Conservation (phyloP, 345 rosid genomes). For the Euphorbia tirucalli region DNA sequence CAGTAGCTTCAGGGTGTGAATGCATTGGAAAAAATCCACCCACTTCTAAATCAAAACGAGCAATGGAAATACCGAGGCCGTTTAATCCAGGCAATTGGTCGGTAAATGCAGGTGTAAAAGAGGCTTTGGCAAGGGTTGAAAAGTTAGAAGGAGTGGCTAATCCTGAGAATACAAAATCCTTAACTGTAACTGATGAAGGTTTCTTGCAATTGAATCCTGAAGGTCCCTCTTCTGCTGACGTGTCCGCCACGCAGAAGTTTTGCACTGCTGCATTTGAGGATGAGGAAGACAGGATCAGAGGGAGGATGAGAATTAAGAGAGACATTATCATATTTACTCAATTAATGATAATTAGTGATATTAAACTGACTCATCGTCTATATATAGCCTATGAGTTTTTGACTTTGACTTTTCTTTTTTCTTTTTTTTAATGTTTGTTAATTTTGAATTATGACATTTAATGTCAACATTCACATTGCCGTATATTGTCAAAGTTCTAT, state of each 20-base stretch:
- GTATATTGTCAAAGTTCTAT: no score
- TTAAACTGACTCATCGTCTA: no score
- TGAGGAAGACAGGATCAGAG: conserved; percentile 32
- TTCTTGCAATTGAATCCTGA: conserved; percentile 72
- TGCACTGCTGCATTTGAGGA: conserved; percentile 52
- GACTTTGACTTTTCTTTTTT: no score
- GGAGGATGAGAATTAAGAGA: no score
- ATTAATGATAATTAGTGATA: no score
- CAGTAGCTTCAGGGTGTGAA: conserved; percentile 77
- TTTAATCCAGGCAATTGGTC: conserved; percentile 58
- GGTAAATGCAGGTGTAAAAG: conserved; percentile 65
- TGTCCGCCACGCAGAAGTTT: conserved; percentile 78
- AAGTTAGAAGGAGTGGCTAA: conserved; percentile 61
- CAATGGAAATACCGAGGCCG: conserved; percentile 74
- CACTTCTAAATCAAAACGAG: conserved; percentile 66
- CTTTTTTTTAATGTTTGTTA: no score
- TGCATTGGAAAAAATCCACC: conserved; percentile 81
- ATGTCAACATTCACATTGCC: no score
- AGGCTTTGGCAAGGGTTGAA: conserved; percentile 64
- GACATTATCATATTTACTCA: conserved; percentile 28
- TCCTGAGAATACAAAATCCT: conserved; percentile 67
- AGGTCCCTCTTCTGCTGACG: conserved; percentile 50
- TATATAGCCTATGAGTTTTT: no score
- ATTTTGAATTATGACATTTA: no score
- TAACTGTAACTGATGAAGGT: conserved; percentile 38